Percentiles rank a stretch among this genome's conserved stretches.
phyloP scores from a whole-genome alignment of 306 rosid species.

The Mucuna pruriens region DNA sequence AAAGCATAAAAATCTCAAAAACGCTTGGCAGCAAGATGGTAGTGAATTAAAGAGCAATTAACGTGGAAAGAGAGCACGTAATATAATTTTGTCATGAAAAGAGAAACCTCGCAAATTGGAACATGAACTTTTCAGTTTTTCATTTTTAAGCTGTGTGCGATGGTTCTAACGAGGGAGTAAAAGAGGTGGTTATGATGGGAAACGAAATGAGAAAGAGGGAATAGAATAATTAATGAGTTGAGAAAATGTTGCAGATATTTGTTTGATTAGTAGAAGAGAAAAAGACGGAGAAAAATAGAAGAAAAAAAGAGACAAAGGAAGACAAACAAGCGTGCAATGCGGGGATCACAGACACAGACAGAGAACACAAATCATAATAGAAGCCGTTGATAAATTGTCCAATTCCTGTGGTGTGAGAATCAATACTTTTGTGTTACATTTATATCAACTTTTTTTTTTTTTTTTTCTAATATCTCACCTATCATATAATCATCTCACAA shows the following conservation, averaged over 20 bases:
- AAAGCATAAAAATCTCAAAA: slow-evolving; percentile 7
- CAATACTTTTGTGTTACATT: neutral
- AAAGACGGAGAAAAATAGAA: slow-evolving; percentile 13
- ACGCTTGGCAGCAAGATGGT: slow-evolving; percentile 24
- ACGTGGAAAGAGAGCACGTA: neutral
- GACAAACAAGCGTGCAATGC: neutral
- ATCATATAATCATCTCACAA: neutral
- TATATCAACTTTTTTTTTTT: too few relatives aligned
- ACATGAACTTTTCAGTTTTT: neutral
- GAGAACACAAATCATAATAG: neutral
- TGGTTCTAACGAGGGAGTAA: neutral
- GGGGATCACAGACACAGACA: neutral
- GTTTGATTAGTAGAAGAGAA: slow-evolving; percentile 20
- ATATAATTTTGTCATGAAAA: neutral
- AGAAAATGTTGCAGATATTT: neutral
- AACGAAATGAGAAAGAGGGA: neutral
- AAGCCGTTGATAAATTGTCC: neutral
- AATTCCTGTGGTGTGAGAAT: neutral
- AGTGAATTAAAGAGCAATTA: neutral
- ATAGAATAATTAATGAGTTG: neutral
- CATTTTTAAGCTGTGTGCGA: neutral
- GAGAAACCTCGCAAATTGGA: neutral
- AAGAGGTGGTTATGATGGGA: neutral
- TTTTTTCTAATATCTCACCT: neutral
- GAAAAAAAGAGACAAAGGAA: neutral